phyloP scores from a whole-genome alignment of 2,329 filamentous ascomycete species.

The Aspergillus quadricinctus region DNA sequence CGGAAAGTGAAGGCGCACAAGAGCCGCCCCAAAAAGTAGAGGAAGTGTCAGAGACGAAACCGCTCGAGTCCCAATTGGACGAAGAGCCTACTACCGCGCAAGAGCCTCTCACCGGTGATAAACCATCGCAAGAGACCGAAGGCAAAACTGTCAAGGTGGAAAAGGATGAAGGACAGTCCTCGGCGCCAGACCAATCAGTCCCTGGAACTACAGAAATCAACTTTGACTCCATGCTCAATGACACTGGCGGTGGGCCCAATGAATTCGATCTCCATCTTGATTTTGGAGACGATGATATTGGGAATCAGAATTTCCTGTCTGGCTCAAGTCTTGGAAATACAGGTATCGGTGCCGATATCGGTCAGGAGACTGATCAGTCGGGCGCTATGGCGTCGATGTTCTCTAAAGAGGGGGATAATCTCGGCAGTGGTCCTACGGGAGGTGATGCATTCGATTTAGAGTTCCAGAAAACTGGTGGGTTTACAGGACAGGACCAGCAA shows the following conservation, averaged over 20 bases:
- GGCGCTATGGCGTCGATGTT: conserved; percentile 24
- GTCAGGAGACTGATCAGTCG: conserved; percentile 12
- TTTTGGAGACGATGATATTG: conserved; percentile 36
- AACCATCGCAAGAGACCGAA: conserved; percentile 7
- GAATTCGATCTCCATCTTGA: conserved; percentile 39
- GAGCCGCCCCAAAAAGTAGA: conserved; percentile 16
- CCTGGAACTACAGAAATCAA: conserved; percentile 31
- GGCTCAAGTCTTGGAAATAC: conserved; percentile 26
- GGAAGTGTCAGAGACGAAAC: conserved; percentile 10
- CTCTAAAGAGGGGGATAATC: conserved; percentile 28
- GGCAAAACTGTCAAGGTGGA: conserved; percentile 21
- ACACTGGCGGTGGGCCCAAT: conserved; percentile 24
- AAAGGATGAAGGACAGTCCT: conserved; percentile 14
- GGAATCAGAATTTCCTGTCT: conserved; percentile 36
- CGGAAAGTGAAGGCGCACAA: conserved; percentile 13
- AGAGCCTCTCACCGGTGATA: conserved; percentile 12
- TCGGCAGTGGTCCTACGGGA: conserved; percentile 24
- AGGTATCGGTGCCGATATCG: conserved; percentile 12
- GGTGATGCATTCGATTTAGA: conserved; percentile 38
- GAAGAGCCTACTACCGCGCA: conserved; percentile 8
- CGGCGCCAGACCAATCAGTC: conserved; percentile 20
- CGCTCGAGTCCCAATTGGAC: conserved; percentile 15
- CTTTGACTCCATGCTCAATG: conserved; percentile 39
- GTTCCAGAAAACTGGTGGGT: conserved; percentile 25
- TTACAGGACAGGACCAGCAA: conserved; percentile 15